Evolutionary conservation across 371 early-diverging fungal genomes (phyloP).

Genomic region (Actinomortierella wolfii): DNA sequence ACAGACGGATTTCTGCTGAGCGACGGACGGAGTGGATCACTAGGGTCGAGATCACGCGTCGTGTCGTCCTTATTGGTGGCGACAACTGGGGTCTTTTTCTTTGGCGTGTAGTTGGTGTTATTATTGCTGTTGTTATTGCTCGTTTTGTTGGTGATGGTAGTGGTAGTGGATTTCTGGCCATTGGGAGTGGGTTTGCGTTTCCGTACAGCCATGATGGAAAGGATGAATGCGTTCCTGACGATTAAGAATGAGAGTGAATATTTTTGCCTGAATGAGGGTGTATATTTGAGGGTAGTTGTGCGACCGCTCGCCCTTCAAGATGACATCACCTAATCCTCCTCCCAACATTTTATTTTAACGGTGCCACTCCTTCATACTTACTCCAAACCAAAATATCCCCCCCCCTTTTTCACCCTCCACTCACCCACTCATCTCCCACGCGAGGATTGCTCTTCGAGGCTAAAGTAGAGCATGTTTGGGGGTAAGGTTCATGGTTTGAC

Average conservation of each 20-base stretch:
- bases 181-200: background rate
- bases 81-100: background rate
- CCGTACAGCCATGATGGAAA: background rate
- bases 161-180: background rate
- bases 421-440: too few species aligned
- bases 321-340: too few species aligned
- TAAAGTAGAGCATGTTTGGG: too few species aligned
- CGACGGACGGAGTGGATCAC: constrained; percentile 26
- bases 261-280: background rate
- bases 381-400: too few species aligned
- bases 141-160: background rate
- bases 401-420: too few species aligned
- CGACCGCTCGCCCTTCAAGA: too few species aligned
- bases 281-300: background rate
- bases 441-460: too few species aligned
- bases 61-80: background rate
- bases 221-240: background rate
- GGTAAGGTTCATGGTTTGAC: too few species aligned
- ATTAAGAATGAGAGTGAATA: background rate
- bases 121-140: background rate
- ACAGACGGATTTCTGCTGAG: constrained; percentile 41
- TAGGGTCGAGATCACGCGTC: constrained; percentile 2
- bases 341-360: too few species aligned
- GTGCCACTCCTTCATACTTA: too few species aligned
- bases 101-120: background rate